Conservation (phyloP, 2,329 filamentous ascomycete genomes). For the Shiraia bambusicola region DNA sequence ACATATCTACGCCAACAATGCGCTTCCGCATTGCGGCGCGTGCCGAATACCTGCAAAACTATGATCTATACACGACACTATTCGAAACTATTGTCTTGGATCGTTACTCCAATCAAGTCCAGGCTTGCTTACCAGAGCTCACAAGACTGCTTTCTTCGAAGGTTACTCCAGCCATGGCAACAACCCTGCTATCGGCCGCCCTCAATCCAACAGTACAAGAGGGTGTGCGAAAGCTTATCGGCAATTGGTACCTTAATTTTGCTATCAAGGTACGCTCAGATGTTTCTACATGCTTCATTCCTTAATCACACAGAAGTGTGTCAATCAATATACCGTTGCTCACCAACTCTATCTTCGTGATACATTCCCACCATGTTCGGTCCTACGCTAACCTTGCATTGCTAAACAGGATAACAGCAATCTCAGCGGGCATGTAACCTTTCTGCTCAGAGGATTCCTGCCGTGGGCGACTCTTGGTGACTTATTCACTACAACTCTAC, state of each 20-base stretch:
- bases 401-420: constrained; percentile 3
- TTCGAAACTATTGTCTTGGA: constrained; percentile 53
- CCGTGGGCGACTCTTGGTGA: constrained; percentile 52
- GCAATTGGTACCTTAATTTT: constrained; percentile 48
- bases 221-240: constrained; percentile 49
- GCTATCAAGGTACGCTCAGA: constrained; percentile 16
- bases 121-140: constrained; percentile 49
- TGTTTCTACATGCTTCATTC: background rate
- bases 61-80: constrained; percentile 47
- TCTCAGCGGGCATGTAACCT: constrained; percentile 17
- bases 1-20: constrained; percentile 31
- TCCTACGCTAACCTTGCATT: too few species aligned
- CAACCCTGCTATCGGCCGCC: constrained; percentile 46
- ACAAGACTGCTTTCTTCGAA: constrained; percentile 41
- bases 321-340: background rate
- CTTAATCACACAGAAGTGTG: background rate
- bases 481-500: constrained; percentile 46
- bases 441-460: constrained; percentile 46
- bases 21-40: constrained; percentile 17
- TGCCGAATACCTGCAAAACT: constrained; percentile 33
- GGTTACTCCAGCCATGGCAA: constrained; percentile 46
- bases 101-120: constrained; percentile 52
- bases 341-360: too few species aligned
- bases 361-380: too few species aligned
- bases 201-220: constrained; percentile 48